phyloP scores from a whole-genome alignment of 805 yeast genomes.

The Candida hispaniensis region DNA sequence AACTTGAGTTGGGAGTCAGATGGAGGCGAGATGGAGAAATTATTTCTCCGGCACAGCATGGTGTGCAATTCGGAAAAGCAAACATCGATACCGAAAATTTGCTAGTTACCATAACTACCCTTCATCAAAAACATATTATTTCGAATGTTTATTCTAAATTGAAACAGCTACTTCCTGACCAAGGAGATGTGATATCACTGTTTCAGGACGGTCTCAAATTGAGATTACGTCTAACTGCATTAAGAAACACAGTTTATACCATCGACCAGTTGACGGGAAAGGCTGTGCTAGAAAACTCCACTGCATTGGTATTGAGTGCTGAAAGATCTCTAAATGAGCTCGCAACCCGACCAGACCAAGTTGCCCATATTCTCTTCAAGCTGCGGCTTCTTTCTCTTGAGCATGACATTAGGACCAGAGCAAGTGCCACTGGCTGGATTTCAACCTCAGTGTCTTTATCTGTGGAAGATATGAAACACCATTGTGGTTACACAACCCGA shows the following conservation, averaged over 20 bases:
- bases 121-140: conserved; percentile 34
- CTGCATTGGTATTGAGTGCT: conserved; percentile 31
- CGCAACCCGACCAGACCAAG: conserved; percentile 18
- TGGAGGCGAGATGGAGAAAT: conserved; percentile 54
- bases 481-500: conserved; percentile 22
- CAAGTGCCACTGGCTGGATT: conserved; percentile 62
- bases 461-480: conserved; percentile 36
- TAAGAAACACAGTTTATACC: conserved; percentile 20
- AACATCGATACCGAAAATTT: conserved; percentile 30
- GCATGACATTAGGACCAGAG: conserved; percentile 43
- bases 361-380: conserved; percentile 32
- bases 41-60: conserved; percentile 17
- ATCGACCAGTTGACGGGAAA: conserved; percentile 22
- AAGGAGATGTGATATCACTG: conserved; percentile 9
- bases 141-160: conserved; percentile 22
- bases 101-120: conserved; percentile 32
- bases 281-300: conserved; percentile 32
- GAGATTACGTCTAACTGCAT: conserved; percentile 19
- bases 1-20: conserved; percentile 30
- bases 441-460: conserved; percentile 43
- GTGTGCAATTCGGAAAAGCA: conserved; percentile 18
- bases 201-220: conserved; percentile 17
- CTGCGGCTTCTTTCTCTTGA: conserved; percentile 41
- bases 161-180: conserved; percentile 2
- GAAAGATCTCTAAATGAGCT: conserved; percentile 27